Conservation (phyloP, 306 rosid genomes). For the Herpetospermum pedunculosum region DNA sequence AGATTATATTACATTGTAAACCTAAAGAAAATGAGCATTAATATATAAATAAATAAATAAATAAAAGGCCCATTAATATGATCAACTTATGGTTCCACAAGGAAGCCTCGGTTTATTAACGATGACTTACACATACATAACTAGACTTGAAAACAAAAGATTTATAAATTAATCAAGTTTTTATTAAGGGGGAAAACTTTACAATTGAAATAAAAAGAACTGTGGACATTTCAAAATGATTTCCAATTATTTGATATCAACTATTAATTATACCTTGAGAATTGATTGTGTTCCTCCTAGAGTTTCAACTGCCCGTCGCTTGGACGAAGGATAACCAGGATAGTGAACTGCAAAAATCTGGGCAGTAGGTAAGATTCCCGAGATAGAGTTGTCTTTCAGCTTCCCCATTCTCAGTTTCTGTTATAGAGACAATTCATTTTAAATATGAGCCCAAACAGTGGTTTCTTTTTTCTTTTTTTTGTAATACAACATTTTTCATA, state of each 20-base stretch:
- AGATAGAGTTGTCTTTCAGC: slow-evolving; percentile 42
- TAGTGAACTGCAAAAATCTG: slow-evolving; percentile 46
- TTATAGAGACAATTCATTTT: background rate
- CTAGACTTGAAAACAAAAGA: background rate
- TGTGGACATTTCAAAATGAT: background rate
- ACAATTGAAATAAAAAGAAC: background rate
- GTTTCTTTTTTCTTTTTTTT: background rate
- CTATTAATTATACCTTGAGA: slow-evolving; percentile 31
- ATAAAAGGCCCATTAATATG: background rate
- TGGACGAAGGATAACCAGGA: slow-evolving; percentile 69
- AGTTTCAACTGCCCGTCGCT: slow-evolving; percentile 42
- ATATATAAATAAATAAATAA: background rate
- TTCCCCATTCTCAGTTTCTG: slow-evolving; percentile 34
- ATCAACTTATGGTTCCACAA: background rate
- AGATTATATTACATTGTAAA: background rate
- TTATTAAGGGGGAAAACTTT: background rate
- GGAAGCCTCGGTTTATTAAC: background rate
- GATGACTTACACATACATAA: background rate
- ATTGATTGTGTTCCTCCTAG: slow-evolving; percentile 63
- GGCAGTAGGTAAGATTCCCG: slow-evolving; percentile 46
- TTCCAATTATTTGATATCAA: background rate
- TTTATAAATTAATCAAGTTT: background rate
- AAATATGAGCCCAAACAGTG: background rate
- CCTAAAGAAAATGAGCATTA: background rate
- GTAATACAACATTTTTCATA: background rate